Evolutionary conservation across 2,329 filamentous ascomycete genomes (phyloP).

Genomic region (Dactylellina parvicollis): DNA sequence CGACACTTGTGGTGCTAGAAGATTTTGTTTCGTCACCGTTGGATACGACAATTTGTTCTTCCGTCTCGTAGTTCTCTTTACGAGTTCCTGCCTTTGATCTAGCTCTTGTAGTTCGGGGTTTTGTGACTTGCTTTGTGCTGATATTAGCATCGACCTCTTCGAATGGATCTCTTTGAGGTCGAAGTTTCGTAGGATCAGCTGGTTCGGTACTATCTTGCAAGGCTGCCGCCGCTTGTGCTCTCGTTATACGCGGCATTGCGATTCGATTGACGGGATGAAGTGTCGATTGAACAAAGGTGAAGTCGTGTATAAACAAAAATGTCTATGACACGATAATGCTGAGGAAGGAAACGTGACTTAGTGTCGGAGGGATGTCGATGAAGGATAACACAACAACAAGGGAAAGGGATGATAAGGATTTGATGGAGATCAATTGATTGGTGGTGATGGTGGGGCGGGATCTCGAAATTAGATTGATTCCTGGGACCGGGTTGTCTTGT

Average conservation of each 20-base stretch:
- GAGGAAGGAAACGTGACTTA: slow-evolving; percentile 24
- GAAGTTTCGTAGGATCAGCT: neutral
- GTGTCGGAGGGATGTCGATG: slow-evolving; percentile 1
- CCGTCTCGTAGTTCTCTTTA: slow-evolving; percentile 29
- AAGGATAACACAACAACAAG: slow-evolving; percentile 14
- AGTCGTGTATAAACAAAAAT: too few relatives aligned
- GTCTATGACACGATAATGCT: neutral
- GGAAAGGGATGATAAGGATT: slow-evolving; percentile 7
- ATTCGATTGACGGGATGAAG: slow-evolving; percentile 12
- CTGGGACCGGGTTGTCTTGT: slow-evolving; percentile 15
- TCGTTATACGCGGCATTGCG: slow-evolving; percentile 37
- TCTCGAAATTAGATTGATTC: slow-evolving; percentile 44
- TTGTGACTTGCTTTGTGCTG: slow-evolving; percentile 10
- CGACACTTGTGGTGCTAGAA: slow-evolving; percentile 4
- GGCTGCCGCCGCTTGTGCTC: slow-evolving; percentile 43
- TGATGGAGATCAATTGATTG: neutral
- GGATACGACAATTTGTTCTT: neutral
- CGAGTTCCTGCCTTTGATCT: slow-evolving; percentile 41
- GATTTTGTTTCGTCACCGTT: slow-evolving; percentile 22
- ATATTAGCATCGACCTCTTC: slow-evolving; percentile 39
- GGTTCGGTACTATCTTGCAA: slow-evolving; percentile 14
- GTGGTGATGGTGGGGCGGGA: slow-evolving; percentile 6
- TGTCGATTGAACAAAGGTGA: too few relatives aligned
- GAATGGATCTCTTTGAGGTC: slow-evolving; percentile 35
- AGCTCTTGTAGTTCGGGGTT: slow-evolving; percentile 14